Evolutionary conservation across 805 yeast genomes (phyloP).

Genomic region (Yarrowia sp.): DNA sequence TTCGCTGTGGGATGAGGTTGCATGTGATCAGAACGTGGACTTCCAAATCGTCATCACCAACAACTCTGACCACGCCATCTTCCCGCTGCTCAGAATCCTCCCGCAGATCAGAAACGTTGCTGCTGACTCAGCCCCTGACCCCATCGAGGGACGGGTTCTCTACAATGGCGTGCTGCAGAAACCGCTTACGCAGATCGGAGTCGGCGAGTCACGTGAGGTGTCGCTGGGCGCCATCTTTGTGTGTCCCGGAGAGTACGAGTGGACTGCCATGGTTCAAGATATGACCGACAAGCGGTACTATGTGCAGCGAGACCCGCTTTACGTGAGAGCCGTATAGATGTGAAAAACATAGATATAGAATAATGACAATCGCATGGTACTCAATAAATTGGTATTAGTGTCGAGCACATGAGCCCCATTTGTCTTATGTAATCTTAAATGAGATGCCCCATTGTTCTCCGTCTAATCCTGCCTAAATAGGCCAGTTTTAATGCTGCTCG

Average conservation of each 20-base stretch:
- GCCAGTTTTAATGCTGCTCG: too few species aligned
- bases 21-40: slow-evolving; percentile 53
- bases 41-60: slow-evolving; percentile 61
- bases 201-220: slow-evolving; percentile 55
- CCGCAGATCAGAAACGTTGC: slow-evolving; percentile 49
- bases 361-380: background rate
- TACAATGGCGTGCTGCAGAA: slow-evolving; percentile 76
- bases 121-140: slow-evolving; percentile 40
- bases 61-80: slow-evolving; percentile 53
- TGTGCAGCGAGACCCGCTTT: slow-evolving; percentile 43
- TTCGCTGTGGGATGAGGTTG: slow-evolving; percentile 22
- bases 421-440: too few species aligned
- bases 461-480: too few species aligned
- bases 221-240: slow-evolving; percentile 67
- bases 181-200: slow-evolving; percentile 55
- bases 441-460: too few species aligned
- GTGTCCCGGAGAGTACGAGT: slow-evolving; percentile 81
- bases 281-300: slow-evolving; percentile 43
- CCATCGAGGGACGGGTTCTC: slow-evolving; percentile 64
- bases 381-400: slow-evolving; percentile 3
- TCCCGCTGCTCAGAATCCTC: slow-evolving; percentile 68
- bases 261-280: slow-evolving; percentile 71
- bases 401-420: too few species aligned
- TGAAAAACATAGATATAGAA: background rate
- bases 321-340: slow-evolving; percentile 22